Evolutionary conservation across 2,329 filamentous ascomycete genomes (phyloP).

Genomic region (Colletotrichum eleusines): DNA sequence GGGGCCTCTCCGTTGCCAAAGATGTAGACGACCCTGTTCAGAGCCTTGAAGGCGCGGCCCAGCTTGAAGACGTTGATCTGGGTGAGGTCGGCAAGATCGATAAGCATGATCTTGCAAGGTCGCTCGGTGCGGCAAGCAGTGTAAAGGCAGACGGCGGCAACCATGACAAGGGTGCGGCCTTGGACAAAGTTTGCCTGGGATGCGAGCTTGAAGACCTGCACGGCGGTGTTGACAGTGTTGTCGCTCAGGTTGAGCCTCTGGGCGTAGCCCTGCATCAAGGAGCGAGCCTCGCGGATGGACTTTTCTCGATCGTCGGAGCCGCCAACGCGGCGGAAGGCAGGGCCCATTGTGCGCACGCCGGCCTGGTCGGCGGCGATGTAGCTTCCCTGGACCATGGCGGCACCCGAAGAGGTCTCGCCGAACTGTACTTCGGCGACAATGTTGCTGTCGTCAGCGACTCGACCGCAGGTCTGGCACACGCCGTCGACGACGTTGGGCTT

Average conservation of each 20-base stretch:
- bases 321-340: conserved; percentile 71
- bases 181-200: conserved; percentile 83
- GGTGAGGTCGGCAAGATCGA: conserved; percentile 89
- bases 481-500: conserved; percentile 73
- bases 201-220: conserved; percentile 82
- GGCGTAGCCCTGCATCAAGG: conserved; percentile 72
- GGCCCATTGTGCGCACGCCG: conserved; percentile 75
- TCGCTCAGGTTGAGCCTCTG: conserved; percentile 71
- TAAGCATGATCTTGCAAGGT: conserved; percentile 89
- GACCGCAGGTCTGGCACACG: conserved; percentile 87
- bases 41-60: conserved; percentile 88
- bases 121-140: conserved; percentile 84
- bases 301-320: conserved; percentile 70
- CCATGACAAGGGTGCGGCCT: conserved; percentile 85
- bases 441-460: conserved; percentile 84
- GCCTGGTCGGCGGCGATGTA: conserved; percentile 89
- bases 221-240: conserved; percentile 69
- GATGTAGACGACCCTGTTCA: conserved; percentile 56
- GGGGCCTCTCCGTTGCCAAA: conserved; percentile 64
- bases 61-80: conserved; percentile 92
- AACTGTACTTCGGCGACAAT: conserved; percentile 95
- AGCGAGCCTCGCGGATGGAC: conserved; percentile 68
- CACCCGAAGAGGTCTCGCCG: conserved; percentile 86
- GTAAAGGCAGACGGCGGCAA: conserved; percentile 92
- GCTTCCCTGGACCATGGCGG: conserved; percentile 90